Evolutionary conservation across 345 rosid genomes (phyloP).

Genomic region (Camelina hispida): DNA sequence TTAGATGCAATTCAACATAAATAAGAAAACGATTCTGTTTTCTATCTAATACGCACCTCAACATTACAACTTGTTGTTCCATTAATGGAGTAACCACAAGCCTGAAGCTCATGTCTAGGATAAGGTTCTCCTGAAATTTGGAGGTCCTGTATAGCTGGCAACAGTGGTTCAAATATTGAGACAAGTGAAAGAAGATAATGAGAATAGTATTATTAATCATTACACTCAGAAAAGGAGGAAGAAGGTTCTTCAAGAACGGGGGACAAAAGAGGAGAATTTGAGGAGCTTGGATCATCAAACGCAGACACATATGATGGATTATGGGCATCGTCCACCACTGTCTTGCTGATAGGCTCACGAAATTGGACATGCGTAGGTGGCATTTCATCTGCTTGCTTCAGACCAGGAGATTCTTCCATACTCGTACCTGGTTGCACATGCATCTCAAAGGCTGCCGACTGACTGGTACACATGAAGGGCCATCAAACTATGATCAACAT

Average conservation of each 20-base stretch:
- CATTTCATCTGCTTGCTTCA: conserved; percentile 28
- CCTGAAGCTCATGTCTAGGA: conserved; percentile 97
- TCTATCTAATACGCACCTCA: conserved; percentile 64
- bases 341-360: conserved; percentile 67
- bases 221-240: conserved; percentile 91
- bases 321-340: conserved; percentile 67
- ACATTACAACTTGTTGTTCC: conserved; percentile 99
- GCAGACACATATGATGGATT: conserved; percentile 54
- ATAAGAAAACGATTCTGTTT: conserved; percentile 17
- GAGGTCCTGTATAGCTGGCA: conserved; percentile 85
- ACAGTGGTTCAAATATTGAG: conserved; percentile 49
- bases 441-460: conserved; percentile 23
- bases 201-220: conserved; percentile 26
- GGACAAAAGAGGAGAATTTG: conserved; percentile 71
- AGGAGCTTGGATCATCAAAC: conserved; percentile 65
- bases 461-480: conserved; percentile 31
- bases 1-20: conserved; percentile 31
- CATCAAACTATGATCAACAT: conserved; percentile 7
- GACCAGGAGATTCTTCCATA: conserved; percentile 29
- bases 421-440: conserved; percentile 23
- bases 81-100: conserved; percentile 89
- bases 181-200: conserved; percentile 22
- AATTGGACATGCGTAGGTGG: conserved; percentile 69
- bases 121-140: conserved; percentile 96
- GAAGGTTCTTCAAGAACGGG: conserved; percentile 90